Base-by-base conservation (phyloP, 139 green algal species). In the Picochlorum sp. region DNA sequence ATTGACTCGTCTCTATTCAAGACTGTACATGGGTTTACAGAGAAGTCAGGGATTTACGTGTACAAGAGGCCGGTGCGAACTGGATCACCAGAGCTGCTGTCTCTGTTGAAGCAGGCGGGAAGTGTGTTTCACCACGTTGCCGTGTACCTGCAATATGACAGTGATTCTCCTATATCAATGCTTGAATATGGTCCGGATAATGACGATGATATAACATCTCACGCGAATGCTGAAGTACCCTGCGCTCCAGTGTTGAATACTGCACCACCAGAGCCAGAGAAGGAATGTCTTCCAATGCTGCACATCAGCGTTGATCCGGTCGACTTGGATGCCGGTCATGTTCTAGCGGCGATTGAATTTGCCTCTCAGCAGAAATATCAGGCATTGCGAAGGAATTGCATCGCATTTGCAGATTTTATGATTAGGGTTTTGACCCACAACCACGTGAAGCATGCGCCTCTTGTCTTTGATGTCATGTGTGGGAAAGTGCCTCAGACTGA, bases 321-420 rank as follows among this genome's bases (percentile, higher is more conserved):
- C 34, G 18, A 50, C 2, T 47, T 74, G 57, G 51, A 74, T 1
- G 49, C 55, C 14, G 37, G 37, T 1, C 31, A 65, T 15, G 71
- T 82, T 49, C 54, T 66, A 57, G 16, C 65, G 60, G 58, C 70
- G 2, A 47, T 82, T 20, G 11, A n/a, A 4, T 77, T 77, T 45
- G 74, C 73, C 1, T 63, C 69, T 23, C 21, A 30, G 18, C 58
- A 50, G 2, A 41, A 37, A 2, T 83, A 83, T 65, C 63, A 83
- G 21, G 76, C 66, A 3, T 11, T 83, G 5, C 18, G 14, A 13
- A 71, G 71, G 38, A 83, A 83, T 51, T 83, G 76, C 64, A 81
- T 83, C 58, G 41, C 60, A 31, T 82, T 82, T 62, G 74, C 76
- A 2, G 73, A 80, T 44, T 67, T 67, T 41, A 6, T 57, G 11